Percentiles rank a stretch among this genome's conserved stretches.
Evolutionary conservation across 192 early-diverging fungal species (phyloP).

Genomic region (Rhizophagus prolifer): DNA sequence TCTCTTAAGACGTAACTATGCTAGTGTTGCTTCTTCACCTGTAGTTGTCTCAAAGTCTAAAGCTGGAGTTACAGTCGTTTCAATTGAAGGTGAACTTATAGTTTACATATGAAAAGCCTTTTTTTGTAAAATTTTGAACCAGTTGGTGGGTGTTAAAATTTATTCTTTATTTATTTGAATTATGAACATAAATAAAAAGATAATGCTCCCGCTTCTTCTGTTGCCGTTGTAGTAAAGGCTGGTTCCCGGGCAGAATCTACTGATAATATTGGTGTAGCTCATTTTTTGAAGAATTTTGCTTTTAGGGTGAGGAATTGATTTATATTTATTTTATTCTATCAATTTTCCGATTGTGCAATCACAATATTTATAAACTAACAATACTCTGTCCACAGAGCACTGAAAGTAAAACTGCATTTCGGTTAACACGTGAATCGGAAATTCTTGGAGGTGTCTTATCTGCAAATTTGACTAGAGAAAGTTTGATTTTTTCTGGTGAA

Average conservation of each 20-base stretch:
- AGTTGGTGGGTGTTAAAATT: too few relatives aligned
- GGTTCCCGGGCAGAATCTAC: conserved; percentile 83
- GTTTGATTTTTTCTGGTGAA: conserved; percentile 81
- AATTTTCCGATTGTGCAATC: not conserved
- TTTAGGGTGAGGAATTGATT: conserved; percentile 65
- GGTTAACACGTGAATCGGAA: conserved; percentile 88
- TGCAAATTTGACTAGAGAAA: conserved; percentile 79
- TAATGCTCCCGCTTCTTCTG: conserved; percentile 65
- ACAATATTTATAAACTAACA: not conserved
- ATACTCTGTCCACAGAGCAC: conserved; percentile 59
- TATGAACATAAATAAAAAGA: conserved; percentile 40
- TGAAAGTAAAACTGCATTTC: conserved; percentile 77
- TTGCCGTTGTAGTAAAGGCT: conserved; percentile 86
- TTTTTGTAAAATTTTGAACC: not conserved
- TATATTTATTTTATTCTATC: not conserved
- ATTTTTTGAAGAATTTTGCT: conserved; percentile 87
- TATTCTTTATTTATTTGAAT: not conserved
- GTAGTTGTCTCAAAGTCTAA: conserved; percentile 11
- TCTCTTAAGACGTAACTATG: conserved; percentile 4
- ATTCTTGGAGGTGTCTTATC: conserved; percentile 83
- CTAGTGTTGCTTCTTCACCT: conserved; percentile 18
- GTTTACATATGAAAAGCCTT: not conserved
- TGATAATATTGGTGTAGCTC: conserved; percentile 77
- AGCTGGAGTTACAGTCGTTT: conserved; percentile 18
- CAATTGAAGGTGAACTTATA: conserved; percentile 13